Base-by-base conservation (phyloP, 306 rosid genomes). In the Luffa acutangula region DNA sequence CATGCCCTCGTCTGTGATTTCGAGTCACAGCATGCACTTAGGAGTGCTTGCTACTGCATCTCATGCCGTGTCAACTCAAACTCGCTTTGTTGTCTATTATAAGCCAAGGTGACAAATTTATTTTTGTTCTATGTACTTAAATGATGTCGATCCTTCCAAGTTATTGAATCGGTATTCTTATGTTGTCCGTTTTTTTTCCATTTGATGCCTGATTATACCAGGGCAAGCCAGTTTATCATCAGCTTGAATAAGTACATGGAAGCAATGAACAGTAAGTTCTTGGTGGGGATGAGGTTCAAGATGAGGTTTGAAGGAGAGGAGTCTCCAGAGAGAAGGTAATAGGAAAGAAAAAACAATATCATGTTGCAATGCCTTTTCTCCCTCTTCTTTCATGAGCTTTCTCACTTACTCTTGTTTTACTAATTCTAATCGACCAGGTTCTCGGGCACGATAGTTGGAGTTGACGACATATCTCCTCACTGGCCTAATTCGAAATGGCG, bases 21-120 rank as follows among this genome's bases (percentile, higher is more conserved):
- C 98, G 33, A 90, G 97, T 79, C 94, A 93, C 80, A 96, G 98
- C 87, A 96, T 96, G 99, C 97, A 93, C 83, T 80, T 90, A 15
- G 99, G 99, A 80, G 97, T 96, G 81, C 97, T 96, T 57, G 99
- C 98, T 69, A 96, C 99, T 80, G 99, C 99, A 71, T 91, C 98
- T 46, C 98, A 96, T 81, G 99, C 99, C 46, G 91, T 90, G 79
- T 78, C 88, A 37, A 89, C 98, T 67, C 90, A 85, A 78, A 93
- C 97, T 62, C 85, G 86, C 75, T 96, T 96, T 31, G 83, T 89
- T 13, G 98, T 96, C 37, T 96, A 87, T 84, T 90, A 96, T 81
- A 96, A 93, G 85, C 99, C 98, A 57, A 89, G 99, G 99, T 91
- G 75, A 33, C 15, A 39, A 2, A 14, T 53, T 53, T 52, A 11